Evolutionary conservation across 495 filamentous ascomycete species (phyloP), one percentile per base, ranked within the genome.

Genomic region (Amniculicola lignicola): DNA sequence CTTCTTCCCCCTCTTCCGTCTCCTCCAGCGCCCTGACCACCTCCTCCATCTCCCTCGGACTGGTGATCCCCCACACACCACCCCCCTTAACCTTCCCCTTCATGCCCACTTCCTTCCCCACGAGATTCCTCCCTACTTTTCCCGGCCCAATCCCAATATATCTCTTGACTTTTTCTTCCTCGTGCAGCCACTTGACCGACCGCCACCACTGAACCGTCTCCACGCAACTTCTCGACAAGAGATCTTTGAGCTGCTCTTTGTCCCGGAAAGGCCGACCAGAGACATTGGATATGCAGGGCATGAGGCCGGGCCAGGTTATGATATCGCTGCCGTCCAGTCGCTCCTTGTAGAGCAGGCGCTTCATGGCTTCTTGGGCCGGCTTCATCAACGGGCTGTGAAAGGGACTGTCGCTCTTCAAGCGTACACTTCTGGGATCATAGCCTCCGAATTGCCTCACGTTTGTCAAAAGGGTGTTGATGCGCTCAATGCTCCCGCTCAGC

Each of bases 61-160:
- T 82, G 31, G 80, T 91, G 49, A 95, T 87, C n/a, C 86, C 90
- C 86, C 91, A 96, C 0, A 96, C 90, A 10, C 94, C 88, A 15
- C 90, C 93, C 1, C 92, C 90, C 66, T 88, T 89, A 25, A 87
- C 79, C 19, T 79, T 74, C 23, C 91, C 89, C 67, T 83, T 84
- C 86, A 89, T 89, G 1, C 90, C 90, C 4, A 98, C 91, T 69
- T 96, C 93, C 69, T 95, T 95, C 0, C 91, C 90, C 4, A 98
- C 93, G 19, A 98, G 70, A 67, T 96, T 96, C 48, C 90, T 79
- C 2, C 91, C 93, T 4, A 98, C 91, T 65, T 95, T 95, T 1
- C 92, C 93, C 0, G 93, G 93, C 2, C 93, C 93, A 59, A 98
- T 88, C 15, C 92, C 93, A 41, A 98, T 78, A 90, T 92, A 97